Conservation (phyloP, 2,329 filamentous ascomycete species). For the Didymella segeticola region DNA sequence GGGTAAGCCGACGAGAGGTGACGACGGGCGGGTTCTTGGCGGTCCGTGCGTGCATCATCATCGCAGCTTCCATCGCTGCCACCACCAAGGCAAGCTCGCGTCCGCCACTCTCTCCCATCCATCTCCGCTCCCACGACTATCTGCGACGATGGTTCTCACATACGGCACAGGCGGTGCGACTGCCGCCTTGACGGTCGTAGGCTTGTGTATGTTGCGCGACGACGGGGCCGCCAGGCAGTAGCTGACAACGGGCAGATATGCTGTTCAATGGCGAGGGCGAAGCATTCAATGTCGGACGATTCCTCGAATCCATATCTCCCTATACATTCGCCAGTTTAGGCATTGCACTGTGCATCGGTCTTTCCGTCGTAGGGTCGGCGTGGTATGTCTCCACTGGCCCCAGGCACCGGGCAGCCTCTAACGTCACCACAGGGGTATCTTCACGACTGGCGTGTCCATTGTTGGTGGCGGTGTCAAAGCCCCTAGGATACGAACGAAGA, state of each 20-base stretch:
- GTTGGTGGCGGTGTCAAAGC: conserved; percentile 95
- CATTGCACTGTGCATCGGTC: conserved; percentile 91
- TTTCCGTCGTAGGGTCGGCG: conserved; percentile 95
- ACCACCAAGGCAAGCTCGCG: conserved; percentile 33
- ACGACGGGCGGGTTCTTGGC: too few relatives aligned
- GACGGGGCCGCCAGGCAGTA: conserved; percentile 28
- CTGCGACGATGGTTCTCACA: conserved; percentile 69
- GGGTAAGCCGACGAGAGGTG: conserved; percentile 18
- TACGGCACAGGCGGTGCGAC: conserved; percentile 74
- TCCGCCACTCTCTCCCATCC: conserved; percentile 34
- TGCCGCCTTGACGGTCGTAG: conserved; percentile 74
- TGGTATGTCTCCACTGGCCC: conserved; percentile 67
- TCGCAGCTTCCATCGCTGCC: conserved; percentile 33
- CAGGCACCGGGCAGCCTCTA: conserved; percentile 16
- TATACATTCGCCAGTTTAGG: conserved; percentile 92
- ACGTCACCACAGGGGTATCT: conserved; percentile 79
- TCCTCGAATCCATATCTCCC: conserved; percentile 91
- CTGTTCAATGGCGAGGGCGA: conserved; percentile 97
- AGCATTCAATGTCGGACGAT: conserved; percentile 93
- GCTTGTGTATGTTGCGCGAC: conserved; percentile 70
- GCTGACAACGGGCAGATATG: conserved; percentile 74
- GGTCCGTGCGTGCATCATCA: conserved; percentile 22
- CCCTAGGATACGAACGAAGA: conserved; percentile 98
- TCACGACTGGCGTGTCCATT: conserved; percentile 97
- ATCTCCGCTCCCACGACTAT: conserved; percentile 25